Base-by-base conservation (phyloP, 2,329 filamentous ascomycete genomes). In the Colletotrichum noveboracense region DNA sequence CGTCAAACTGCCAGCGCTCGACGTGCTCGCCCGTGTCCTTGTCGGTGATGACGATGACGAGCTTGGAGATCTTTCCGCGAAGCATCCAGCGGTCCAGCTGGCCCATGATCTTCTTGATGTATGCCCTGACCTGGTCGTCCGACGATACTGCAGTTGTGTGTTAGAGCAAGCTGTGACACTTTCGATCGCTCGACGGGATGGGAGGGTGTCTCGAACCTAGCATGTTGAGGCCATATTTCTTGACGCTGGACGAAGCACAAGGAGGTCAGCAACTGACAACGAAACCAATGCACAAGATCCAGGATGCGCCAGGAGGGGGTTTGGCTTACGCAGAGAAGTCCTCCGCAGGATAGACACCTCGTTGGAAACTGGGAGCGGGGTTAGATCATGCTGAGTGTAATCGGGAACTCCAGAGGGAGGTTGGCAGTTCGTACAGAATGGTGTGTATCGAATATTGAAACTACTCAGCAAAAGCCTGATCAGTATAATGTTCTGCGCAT, bases 171-270 rank as follows among this genome's bases (percentile, higher is more conserved):
- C 34, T 24, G 55, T 74, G 1, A 71, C 70, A 73, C 32, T 43
- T 52, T 16, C 9, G 62, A 10, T 67, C 18, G 21, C 7, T 62
- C 58, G 30, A 21, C 55, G 21, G 24, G 34, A 7, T 62, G n/a
- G 10, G 6, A 7, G 18, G 13, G 13, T n/a, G 18, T 14, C 30
- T 82, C 87, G 78, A 85, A 94, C 92, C 91, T 81, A 98, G 94
- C 96, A 98, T 98, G 82, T 98, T 98, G 81, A 99, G 91, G 81
- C 97, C 97, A 93, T 99, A 99, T 88, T 99, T 99, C 88, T 99
- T 99, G 82, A 99, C 96, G 55, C 83, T 86, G 72, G 6, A 14
- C 8, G 38, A 8, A 26, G 16, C 60, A 78, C 6, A 76, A 34
- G 16, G 5, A 28, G 14, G n/a, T 70, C 12, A 43, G 60, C n/a